These are phyloP conservation scores for Populus tremula DNA, from an alignment of 345 rosid species.

Conservation along the genomic window DNA sequence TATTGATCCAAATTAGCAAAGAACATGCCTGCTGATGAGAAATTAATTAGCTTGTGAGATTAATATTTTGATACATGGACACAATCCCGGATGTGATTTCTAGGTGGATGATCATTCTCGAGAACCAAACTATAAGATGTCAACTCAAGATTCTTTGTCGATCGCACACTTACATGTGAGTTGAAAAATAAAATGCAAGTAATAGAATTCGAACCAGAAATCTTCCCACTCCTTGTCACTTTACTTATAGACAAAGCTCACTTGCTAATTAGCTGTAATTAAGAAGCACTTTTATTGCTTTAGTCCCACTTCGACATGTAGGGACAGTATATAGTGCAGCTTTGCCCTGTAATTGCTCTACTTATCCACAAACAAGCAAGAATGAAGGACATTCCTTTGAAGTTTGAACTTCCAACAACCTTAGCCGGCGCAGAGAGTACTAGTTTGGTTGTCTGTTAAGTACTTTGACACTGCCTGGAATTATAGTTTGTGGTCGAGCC, in stretches of 20 bases:
- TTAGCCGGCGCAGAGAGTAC: not conserved
- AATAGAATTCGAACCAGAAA: too few relatives aligned
- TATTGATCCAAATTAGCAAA: not conserved
- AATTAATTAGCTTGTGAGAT: not conserved
- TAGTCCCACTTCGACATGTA: not conserved
- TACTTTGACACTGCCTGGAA: not conserved
- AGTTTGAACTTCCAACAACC: not conserved
- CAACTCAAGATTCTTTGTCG: too few relatives aligned
- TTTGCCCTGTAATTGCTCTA: not conserved
- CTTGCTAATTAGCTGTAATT: too few relatives aligned
- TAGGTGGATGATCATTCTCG: too few relatives aligned
- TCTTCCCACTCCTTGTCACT: too few relatives aligned
- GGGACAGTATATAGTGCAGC: not conserved
- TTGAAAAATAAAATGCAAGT: too few relatives aligned
- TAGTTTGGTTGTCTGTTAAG: not conserved
- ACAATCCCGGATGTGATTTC: too few relatives aligned
- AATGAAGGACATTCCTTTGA: too few relatives aligned
- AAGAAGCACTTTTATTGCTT: not conserved
- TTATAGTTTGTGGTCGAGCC: not conserved
- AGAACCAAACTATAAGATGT: too few relatives aligned
- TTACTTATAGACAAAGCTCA: too few relatives aligned
- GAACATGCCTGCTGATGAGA: not conserved
- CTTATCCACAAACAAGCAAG: not conserved
- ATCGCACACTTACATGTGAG: too few relatives aligned
- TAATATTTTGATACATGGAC: too few relatives aligned